phyloP scores from a whole-genome alignment of 2,329 filamentous ascomycete genomes.

The Fonsecaea monophora region DNA sequence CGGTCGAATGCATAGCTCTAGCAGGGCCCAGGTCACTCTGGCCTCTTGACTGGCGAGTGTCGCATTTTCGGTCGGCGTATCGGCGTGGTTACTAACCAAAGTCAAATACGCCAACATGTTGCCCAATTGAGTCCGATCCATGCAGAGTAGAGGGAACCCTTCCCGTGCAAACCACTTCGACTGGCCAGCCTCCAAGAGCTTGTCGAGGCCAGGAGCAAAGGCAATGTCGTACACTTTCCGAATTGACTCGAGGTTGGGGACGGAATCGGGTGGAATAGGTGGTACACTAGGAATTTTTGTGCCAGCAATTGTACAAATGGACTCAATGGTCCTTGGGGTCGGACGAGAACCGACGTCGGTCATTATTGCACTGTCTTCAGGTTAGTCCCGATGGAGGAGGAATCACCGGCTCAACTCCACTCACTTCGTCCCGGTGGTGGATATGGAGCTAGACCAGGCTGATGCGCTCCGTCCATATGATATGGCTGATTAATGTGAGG shows the following conservation, averaged over 20 bases:
- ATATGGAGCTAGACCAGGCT: slow-evolving; percentile 32
- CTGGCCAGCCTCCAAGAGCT: slow-evolving; percentile 72
- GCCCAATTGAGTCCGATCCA: slow-evolving; percentile 66
- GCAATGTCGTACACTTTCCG: slow-evolving; percentile 75
- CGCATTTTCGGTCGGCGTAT: slow-evolving; percentile 31
- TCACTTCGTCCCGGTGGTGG: slow-evolving; percentile 35
- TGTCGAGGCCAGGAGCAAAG: slow-evolving; percentile 76
- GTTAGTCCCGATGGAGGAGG: slow-evolving; percentile 19
- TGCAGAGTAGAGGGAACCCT: slow-evolving; percentile 60
- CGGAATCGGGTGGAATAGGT: slow-evolving; percentile 62
- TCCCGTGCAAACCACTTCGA: slow-evolving; percentile 73
- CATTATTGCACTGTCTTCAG: slow-evolving; percentile 33
- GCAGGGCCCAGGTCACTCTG: slow-evolving; percentile 65
- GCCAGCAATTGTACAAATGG: slow-evolving; percentile 71
- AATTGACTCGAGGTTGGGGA: slow-evolving; percentile 67
- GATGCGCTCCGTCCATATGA: slow-evolving; percentile 35
- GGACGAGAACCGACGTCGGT: slow-evolving; percentile 23
- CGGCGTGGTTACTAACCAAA: slow-evolving; percentile 40
- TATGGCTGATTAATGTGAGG: slow-evolving; percentile 39
- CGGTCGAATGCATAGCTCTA: slow-evolving; percentile 59
- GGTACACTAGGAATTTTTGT: slow-evolving; percentile 51
- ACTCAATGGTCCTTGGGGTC: slow-evolving; percentile 67
- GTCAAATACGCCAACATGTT: slow-evolving; percentile 71
- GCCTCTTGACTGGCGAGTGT: slow-evolving; percentile 43
- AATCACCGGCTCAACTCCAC: slow-evolving; percentile 8